Percentiles rank a stretch among this genome's conserved stretches.
Evolutionary conservation across 169 alveolate genomes (phyloP).

Genomic region (Plasmodium vivax): DNA sequence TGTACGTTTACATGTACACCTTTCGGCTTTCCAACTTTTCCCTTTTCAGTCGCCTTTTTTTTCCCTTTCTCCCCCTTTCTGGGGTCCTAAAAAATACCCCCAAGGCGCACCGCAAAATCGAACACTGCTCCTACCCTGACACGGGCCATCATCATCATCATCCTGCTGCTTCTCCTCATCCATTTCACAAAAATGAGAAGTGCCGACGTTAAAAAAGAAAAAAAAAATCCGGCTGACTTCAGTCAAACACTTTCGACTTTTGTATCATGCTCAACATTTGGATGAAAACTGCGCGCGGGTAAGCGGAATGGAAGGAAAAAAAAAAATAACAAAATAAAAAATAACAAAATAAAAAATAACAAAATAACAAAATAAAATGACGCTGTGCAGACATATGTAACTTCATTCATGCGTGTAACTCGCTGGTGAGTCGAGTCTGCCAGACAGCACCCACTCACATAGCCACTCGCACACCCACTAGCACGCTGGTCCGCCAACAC

Average conservation of each 20-base stretch:
- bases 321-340: not conserved
- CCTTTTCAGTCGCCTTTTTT: not conserved
- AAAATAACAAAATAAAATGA: too few relatives aligned
- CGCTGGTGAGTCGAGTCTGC: not conserved
- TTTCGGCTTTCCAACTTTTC: too few relatives aligned
- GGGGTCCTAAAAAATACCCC: not conserved
- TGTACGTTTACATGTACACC: not conserved
- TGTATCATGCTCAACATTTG: conserved; percentile 58
- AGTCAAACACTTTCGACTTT: conserved; percentile 26
- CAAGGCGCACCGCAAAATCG: not conserved
- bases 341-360: too few relatives aligned
- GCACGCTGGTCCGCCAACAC: too few relatives aligned
- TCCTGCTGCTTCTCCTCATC: not conserved
- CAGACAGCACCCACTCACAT: too few relatives aligned
- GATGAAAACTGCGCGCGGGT: conserved; percentile 24
- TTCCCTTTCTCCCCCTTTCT: not conserved
- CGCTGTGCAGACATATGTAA: not conserved
- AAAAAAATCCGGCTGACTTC: not conserved
- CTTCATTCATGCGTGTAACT: not conserved
- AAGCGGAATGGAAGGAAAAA: not conserved
- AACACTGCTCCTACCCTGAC: not conserved
- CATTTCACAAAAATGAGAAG: not conserved
- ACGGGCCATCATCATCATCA: not conserved
- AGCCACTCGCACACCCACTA: too few relatives aligned
- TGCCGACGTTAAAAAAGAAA: conserved; percentile 19